phyloP scores from a whole-genome alignment of 176 grass and related monocot genomes.

The Ananas comosus region DNA sequence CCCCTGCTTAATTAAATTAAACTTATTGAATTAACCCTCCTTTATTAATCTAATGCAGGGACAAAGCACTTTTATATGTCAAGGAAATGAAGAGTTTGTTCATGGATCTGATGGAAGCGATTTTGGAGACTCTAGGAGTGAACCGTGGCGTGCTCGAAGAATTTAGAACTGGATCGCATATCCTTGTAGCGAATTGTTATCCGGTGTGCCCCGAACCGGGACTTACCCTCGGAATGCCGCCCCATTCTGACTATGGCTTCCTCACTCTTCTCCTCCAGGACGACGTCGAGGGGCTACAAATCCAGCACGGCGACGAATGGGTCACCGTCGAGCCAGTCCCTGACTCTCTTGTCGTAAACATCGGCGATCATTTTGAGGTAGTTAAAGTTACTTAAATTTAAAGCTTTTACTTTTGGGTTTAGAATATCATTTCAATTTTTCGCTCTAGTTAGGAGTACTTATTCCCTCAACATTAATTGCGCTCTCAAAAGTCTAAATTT shows the following conservation, averaged over 20 bases:
- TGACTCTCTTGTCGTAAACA: slow-evolving; percentile 55
- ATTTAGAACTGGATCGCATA: slow-evolving; percentile 43
- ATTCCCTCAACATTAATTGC: too few relatives aligned
- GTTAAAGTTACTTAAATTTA: not conserved
- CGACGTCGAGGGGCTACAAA: slow-evolving; percentile 60
- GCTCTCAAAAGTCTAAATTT: too few relatives aligned
- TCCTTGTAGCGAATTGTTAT: slow-evolving; percentile 72
- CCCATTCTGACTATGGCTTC: slow-evolving; percentile 89
- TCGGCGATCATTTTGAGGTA: slow-evolving; percentile 96
- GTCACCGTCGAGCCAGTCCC: slow-evolving; percentile 59
- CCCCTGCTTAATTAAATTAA: not conserved
- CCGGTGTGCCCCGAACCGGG: slow-evolving; percentile 77
- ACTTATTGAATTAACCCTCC: slow-evolving; percentile 5
- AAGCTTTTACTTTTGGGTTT: not conserved
- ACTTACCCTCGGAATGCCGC: slow-evolving; percentile 86
- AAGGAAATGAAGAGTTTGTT: slow-evolving; percentile 36
- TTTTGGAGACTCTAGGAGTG: slow-evolving; percentile 46
- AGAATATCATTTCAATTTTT: not conserved
- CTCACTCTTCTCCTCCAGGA: slow-evolving; percentile 79
- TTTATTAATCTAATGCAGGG: slow-evolving; percentile 20
- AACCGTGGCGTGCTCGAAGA: slow-evolving; percentile 21
- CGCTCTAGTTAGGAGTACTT: not conserved
- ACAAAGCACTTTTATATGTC: slow-evolving; percentile 31
- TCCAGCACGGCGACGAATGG: slow-evolving; percentile 43
- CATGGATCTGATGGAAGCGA: slow-evolving; percentile 44